phyloP scores from a whole-genome alignment of 371 early-diverging fungal species.

The Apophysomyces elegans region DNA sequence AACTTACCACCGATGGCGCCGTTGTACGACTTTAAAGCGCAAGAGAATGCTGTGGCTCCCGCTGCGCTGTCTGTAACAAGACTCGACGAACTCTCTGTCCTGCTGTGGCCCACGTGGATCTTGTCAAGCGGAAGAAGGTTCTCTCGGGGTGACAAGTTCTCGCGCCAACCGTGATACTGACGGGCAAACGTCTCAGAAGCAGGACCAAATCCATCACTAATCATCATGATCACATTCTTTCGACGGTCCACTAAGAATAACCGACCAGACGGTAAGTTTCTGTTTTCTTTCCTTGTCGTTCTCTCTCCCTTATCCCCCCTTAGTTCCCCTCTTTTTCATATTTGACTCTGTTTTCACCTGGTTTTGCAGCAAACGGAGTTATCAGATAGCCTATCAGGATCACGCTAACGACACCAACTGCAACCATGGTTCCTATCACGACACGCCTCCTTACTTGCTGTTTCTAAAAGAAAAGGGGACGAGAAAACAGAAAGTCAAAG shows the following conservation, averaged over 20 bases:
- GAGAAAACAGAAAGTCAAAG: neutral
- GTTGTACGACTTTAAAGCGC: conserved; percentile 86
- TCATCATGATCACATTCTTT: conserved; percentile 87
- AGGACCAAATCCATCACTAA: conserved; percentile 95
- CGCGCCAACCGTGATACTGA: conserved; percentile 68
- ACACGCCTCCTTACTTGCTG: neutral
- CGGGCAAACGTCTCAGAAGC: conserved; percentile 91
- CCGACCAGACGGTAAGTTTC: too few species aligned
- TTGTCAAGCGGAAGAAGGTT: conserved; percentile 74
- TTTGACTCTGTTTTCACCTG: neutral
- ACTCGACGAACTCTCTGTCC: conserved; percentile 82
- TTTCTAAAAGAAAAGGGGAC: conserved; percentile 14
- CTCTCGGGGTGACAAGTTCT: conserved; percentile 44
- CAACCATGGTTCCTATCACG: conserved; percentile 8
- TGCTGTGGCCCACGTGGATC: conserved; percentile 84
- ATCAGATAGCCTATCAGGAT: neutral
- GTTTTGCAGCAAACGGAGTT: neutral
- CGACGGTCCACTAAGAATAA: neutral
- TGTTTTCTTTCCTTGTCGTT: neutral
- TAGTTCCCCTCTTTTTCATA: too few species aligned
- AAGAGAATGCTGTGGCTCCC: conserved; percentile 93
- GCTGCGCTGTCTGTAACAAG: conserved; percentile 95
- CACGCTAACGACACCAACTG: conserved; percentile 10
- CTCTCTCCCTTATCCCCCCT: neutral
- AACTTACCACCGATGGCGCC: conserved; percentile 81